Evolutionary conservation across 371 early-diverging fungal genomes (phyloP), one percentile per base, ranked within the genome.

Genomic region (Catenaria anguillulae): DNA sequence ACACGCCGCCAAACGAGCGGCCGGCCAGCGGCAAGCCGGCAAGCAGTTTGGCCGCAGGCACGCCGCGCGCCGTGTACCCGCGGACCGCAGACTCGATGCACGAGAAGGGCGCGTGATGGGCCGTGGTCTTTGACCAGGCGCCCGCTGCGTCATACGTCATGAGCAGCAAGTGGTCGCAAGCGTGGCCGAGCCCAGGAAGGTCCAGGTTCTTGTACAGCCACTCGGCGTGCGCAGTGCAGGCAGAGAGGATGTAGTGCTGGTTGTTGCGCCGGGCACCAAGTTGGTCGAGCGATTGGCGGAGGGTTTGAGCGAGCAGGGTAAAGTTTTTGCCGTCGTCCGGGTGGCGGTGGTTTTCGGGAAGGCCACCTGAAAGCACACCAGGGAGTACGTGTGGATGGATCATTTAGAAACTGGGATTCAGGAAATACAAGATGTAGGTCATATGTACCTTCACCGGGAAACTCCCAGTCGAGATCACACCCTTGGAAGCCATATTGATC

Each of bases 401-500:
- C n/a, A n/a, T n/a, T n/a, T n/a, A n/a, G n/a, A n/a, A n/a, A n/a
- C n/a, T n/a, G n/a, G n/a, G n/a, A n/a, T n/a, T n/a, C n/a, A n/a
- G n/a, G n/a, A n/a, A n/a, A n/a, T n/a, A n/a, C n/a, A n/a, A n/a
- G n/a, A n/a, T n/a, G n/a, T n/a, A n/a, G n/a, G n/a, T n/a, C n/a
- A n/a, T n/a, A n/a, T n/a, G n/a, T n/a, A n/a, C n/a, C 64, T 19
- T 45, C 50, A 13, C 4, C 42, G 26, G 63, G 64, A 31, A 37
- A 64, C 62, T 64, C 64, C 64, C 64, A 64, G 50, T 50, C 50
- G 12, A 50, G 5, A 29, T 62, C 63, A 26, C 62, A 33, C 26
- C 65, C 65, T 29, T 65, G 63, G 23, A 65, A 65, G 5, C 63
- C 63, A 37, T 65, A 50, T 19, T n/a, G 40, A 15, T n/a, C 35